Percentiles rank a stretch among this genome's conserved stretches.
These are phyloP conservation scores for Chionographis japonica DNA, from an alignment of 106 monocot species.

Conservation along the genomic window DNA sequence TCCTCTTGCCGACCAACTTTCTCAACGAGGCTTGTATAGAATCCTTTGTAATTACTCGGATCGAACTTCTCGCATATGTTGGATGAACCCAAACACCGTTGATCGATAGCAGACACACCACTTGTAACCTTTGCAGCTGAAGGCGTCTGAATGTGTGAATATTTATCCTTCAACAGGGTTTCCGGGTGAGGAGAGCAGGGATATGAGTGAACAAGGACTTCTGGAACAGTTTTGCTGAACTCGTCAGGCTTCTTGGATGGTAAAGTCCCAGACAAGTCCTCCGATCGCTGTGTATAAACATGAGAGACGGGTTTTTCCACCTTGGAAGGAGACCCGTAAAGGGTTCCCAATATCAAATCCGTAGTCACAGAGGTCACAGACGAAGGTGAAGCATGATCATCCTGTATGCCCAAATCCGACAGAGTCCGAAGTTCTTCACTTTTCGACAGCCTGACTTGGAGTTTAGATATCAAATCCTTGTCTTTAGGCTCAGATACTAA, in stretches of 20 bases:
- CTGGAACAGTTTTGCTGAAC: conserved; percentile 5
- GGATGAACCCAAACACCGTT: conserved; percentile 1
- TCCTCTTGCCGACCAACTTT: conserved; percentile 82
- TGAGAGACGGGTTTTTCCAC: conserved; percentile 1
- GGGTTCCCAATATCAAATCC: conserved; percentile 69
- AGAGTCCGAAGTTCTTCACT: conserved; percentile 28
- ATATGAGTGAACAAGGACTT: conserved; percentile 9
- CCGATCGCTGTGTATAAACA: neutral
- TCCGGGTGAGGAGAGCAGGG: conserved; percentile 1
- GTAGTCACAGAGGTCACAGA: conserved; percentile 67
- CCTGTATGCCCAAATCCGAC: conserved; percentile 18
- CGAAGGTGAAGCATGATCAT: conserved; percentile 43
- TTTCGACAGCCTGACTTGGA: conserved; percentile 32
- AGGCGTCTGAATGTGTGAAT: neutral
- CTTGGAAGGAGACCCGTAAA: conserved; percentile 15
- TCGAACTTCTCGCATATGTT: conserved; percentile 23
- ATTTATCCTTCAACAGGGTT: neutral
- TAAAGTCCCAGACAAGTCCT: conserved; percentile 6
- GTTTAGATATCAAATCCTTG: conserved; percentile 29
- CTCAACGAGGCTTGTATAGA: conserved; percentile 42
- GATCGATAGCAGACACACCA: conserved; percentile 11
- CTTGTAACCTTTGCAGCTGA: conserved; percentile 7
- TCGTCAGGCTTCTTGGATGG: conserved; percentile 26
- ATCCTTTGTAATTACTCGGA: conserved; percentile 48
- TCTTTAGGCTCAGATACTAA: conserved; percentile 16